Base-by-base conservation (phyloP, 1,139 yeast species). In the Candida glucosophila region DNA sequence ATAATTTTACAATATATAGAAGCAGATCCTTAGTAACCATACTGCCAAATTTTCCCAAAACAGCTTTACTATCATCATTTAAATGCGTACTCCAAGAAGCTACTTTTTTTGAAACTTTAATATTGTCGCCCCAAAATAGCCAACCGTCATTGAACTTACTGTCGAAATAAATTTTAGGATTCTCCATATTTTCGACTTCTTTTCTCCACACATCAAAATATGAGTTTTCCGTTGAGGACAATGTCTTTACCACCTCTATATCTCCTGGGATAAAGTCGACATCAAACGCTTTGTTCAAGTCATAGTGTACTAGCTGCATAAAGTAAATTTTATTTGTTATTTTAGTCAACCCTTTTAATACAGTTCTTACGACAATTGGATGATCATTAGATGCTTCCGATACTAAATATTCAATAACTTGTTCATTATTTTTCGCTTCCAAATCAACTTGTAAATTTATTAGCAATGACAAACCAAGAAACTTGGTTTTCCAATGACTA, bases 401-500 rank as follows among this genome's bases (percentile, higher is more conserved):
- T 9, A 72, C 59, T 24, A 86, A 57, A 6, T 69, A 44, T 16
- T 52, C 51, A 11, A 80, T 44, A 1, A 70, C 59, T 1, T 58
- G 57, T 4, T 56, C 44, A 22, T 61, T 60, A 1, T 70, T 52
- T 2, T 63, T 58, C 16, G 72, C 51, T 33, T 77, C 83, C 22
- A 67, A 47, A 36, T 69, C 73, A 2, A 67, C 54, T 41, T 79
- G 82, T 6, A 80, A 44, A 18, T 64, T 61, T 2, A 70, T 58
- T 27, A 82, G 50, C 15, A 79, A 51, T 6, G 69, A 64, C 26
- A 82, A 49, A 29, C 75, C 70, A 18, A 75, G 55, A 9, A 71
- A 55, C 5, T 75, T 63, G 5, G 71, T 57, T 39, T 77, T 81
- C 97, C 97, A 88, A 35, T 80, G 85, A 2, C 64, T 46, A 13